phyloP scores from a whole-genome alignment of 2,329 filamentous ascomycete species.

The Stagonosporopsis rhizophila region DNA sequence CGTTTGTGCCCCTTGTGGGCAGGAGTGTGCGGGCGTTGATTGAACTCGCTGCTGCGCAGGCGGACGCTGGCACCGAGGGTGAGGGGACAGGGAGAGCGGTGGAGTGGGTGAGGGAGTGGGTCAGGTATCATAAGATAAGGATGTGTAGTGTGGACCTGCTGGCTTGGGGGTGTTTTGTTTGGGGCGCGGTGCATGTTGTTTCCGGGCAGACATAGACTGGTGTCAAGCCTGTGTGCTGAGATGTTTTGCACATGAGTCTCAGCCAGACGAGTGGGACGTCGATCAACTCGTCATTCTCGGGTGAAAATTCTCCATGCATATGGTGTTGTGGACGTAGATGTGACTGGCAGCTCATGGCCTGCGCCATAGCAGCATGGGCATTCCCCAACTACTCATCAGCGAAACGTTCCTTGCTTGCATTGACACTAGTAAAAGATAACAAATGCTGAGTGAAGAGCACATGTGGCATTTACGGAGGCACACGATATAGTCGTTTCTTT shows the following conservation, averaged over 20 bases:
- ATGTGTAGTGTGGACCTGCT: constrained; percentile 34
- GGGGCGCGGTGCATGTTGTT: not conserved
- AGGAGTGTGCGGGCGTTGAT: constrained; percentile 22
- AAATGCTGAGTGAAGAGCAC: too few relatives aligned
- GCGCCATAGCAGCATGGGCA: not conserved
- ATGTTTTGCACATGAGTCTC: not conserved
- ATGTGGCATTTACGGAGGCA: constrained; percentile 2
- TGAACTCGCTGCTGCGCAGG: constrained; percentile 19
- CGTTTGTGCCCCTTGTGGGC: constrained; percentile 29
- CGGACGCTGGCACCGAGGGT: not conserved
- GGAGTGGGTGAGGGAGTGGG: constrained; percentile 27
- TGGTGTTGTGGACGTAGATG: not conserved
- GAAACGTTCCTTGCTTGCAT: not conserved
- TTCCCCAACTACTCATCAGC: not conserved
- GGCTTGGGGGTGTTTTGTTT: constrained; percentile 30
- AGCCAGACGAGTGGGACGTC: not conserved
- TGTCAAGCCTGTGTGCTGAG: not conserved
- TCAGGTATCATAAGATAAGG: constrained; percentile 27
- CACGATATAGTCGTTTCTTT: not conserved
- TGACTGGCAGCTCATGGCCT: not conserved
- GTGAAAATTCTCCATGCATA: not conserved
- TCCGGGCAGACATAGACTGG: not conserved
- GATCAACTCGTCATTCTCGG: not conserved
- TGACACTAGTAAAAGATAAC: constrained; percentile 9
- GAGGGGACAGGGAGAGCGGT: constrained; percentile 15